Base-by-base conservation (phyloP, 1,284 basidiomycete species). In the Malassezia psittaci region DNA sequence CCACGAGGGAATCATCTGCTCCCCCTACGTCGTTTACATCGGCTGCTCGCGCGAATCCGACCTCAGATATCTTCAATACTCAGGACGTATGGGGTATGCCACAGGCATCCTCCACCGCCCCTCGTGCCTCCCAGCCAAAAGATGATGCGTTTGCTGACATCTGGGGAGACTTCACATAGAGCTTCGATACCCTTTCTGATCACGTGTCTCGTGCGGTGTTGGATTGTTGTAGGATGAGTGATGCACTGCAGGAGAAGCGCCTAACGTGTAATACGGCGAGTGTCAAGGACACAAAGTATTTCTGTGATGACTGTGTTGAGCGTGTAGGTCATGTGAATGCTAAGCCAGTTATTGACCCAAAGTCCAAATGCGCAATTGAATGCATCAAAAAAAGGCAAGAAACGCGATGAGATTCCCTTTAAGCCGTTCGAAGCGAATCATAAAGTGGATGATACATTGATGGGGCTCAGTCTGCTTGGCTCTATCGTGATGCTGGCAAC, bases 61-160 rank as follows among this genome's bases (percentile, higher is more conserved):
- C 16, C 21, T 38, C 13, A 13, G 47, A 59, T 24, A 41, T 72
- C 24, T 66, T 68, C 38, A 59, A 65, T 36, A 65, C 66, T 1
- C 64, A 68, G 24, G 66, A 69, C 41, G 63, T 69, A 1, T 69
- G 68, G 68, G 62, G 65, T 13, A 41, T 51, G 4, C 24, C 24
- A 7, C 24, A 29, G 24, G 24, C 24, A 29, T 29, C 24, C 7
- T 29, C 40, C 35, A 9, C 6, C 52, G 12, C 34, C 37, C 4
- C 13, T 37, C 40, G 11, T 53, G 7, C n/a, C 54, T 11, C 24
- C 12, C 32, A 47, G 19, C 29, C 48, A 18, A 40, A 52, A 47
- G 57, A 67, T n/a, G 70, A 69, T 45, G 69, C 66, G 0, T 72
- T 72, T 48, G 66, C 71, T n/a, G 67, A 73, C 52, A 72, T 73